Base-by-base conservation (phyloP, 192 early-diverging fungal genomes). In the Backusella morwellensis region DNA sequence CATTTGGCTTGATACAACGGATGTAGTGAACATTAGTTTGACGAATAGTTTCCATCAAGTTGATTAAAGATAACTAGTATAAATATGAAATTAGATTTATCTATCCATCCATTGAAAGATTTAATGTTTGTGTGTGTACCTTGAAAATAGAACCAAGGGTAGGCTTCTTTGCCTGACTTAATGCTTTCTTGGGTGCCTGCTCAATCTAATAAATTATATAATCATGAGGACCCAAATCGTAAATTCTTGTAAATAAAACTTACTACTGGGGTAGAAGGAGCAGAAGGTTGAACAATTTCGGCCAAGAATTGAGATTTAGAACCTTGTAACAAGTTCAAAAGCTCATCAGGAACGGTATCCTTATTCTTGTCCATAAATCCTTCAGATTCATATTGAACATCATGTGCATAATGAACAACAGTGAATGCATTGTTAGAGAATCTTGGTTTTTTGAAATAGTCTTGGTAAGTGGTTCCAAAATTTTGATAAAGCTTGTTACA, bases 1-100 rank as follows among this genome's bases (percentile, higher is more conserved):
- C 95, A 84, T 99, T 99, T 26, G 98, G 97, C 86, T 99, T 99
- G 86, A 99, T 97, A 89, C 98, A 99, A 63, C 98, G 95, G 74
- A 99, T 99, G 79, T 99, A 99, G 82, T 97, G 95, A 59, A 93
- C 93, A 75, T 98, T 93, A 70, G 98, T 99, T 17, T 90, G 84
- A 69, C 92, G 90, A 74, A 99, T 95, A 11, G 97, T 98, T 41
- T 94, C 95, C 98, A 99, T 98, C 34, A 99, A 88, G 68, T 91
- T 91, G 35, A 97, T 94, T 69, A 99, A 87, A 23, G 97, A 98
- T 63, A 84, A 81, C 84, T 79, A 75, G 4, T 41, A 35, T 7
- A 26, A 19, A 77, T 38, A 42, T 9, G 54, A 32, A 17, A 17
- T 42, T 35, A 32, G 34, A 47, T 75, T n/a, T 12, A 8, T 26